Evolutionary conservation across 2,329 filamentous ascomycete genomes (phyloP).

Genomic region (Coleophoma eucalyptorum): DNA sequence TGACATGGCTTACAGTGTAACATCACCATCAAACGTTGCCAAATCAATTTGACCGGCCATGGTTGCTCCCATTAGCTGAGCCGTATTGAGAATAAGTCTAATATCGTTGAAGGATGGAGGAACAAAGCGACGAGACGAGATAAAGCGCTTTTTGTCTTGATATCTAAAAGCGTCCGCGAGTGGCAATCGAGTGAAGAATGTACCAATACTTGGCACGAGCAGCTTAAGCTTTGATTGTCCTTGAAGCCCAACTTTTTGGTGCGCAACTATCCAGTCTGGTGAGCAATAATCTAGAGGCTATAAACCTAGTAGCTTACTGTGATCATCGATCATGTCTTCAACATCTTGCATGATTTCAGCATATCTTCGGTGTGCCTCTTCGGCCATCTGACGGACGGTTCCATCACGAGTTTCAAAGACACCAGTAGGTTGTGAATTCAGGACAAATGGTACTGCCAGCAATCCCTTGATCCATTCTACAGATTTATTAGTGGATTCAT

Average conservation of each 20-base stretch:
- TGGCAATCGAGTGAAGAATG: conserved; percentile 85
- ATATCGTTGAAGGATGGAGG: conserved; percentile 97
- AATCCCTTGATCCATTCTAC: conserved; percentile 95
- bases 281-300: neutral
- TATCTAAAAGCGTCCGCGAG: conserved; percentile 88
- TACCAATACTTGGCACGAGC: conserved; percentile 86
- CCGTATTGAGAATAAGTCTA: conserved; percentile 87
- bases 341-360: conserved; percentile 94
- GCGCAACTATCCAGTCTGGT: conserved; percentile 50
- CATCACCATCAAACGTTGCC: conserved; percentile 95
- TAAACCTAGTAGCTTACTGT: conserved; percentile 54
- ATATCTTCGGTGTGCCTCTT: conserved; percentile 81
- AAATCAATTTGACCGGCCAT: conserved; percentile 70
- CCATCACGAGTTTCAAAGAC: conserved; percentile 68
- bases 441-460: conserved; percentile 90
- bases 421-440: conserved; percentile 91
- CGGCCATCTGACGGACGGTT: conserved; percentile 67
- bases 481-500: conserved; percentile 5
- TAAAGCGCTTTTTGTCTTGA: conserved; percentile 81
- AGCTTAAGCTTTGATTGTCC: conserved; percentile 88
- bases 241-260: conserved; percentile 60
- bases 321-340: conserved; percentile 85
- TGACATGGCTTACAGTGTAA: conserved; percentile 63
- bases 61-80: conserved; percentile 89
- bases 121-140: conserved; percentile 88